These are phyloP conservation scores for Starmera stellimalicola DNA, from an alignment of 1,139 yeast species.

Conservation along the genomic window DNA sequence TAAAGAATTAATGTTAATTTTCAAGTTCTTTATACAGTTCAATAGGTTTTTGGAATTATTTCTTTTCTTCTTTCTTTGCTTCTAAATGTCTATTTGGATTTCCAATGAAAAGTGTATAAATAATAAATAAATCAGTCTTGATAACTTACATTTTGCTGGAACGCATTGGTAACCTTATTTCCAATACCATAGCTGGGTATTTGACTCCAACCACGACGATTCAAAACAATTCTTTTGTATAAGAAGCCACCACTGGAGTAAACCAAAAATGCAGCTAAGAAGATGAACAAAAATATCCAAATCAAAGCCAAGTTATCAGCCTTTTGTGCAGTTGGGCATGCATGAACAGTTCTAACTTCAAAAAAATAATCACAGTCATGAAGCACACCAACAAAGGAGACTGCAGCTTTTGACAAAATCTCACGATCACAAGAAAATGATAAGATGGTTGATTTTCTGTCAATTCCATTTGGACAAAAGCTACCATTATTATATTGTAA, in stretches of 20 bases:
- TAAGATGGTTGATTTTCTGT: constrained; percentile 54
- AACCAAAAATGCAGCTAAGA: constrained; percentile 44
- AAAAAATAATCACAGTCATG: constrained; percentile 78
- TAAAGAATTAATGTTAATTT: too few species aligned
- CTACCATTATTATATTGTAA: constrained; percentile 69
- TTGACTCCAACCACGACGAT: constrained; percentile 25
- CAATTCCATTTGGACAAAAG: constrained; percentile 44
- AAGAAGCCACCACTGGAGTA: constrained; percentile 47
- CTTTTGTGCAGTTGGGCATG: constrained; percentile 57
- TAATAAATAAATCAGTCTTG: too few species aligned
- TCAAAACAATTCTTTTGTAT: constrained; percentile 27
- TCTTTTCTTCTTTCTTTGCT: too few species aligned
- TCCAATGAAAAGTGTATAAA: too few species aligned
- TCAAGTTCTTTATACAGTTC: too few species aligned
- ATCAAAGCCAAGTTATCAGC: constrained; percentile 47
- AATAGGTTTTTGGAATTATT: too few species aligned
- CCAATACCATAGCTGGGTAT: constrained; percentile 20
- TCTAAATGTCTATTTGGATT: too few species aligned
- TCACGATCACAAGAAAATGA: constrained; percentile 79
- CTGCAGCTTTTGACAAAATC: constrained; percentile 52
- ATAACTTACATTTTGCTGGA: constrained; percentile 20
- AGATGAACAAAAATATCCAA: constrained; percentile 49
- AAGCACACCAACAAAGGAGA: constrained; percentile 61
- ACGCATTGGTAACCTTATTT: constrained; percentile 17
- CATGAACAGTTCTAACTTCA: constrained; percentile 79